Evolutionary conservation across 805 yeast species (phyloP), one percentile per base, ranked within the genome.

Genomic region (Wickerhamomyces subpelliculosus): DNA sequence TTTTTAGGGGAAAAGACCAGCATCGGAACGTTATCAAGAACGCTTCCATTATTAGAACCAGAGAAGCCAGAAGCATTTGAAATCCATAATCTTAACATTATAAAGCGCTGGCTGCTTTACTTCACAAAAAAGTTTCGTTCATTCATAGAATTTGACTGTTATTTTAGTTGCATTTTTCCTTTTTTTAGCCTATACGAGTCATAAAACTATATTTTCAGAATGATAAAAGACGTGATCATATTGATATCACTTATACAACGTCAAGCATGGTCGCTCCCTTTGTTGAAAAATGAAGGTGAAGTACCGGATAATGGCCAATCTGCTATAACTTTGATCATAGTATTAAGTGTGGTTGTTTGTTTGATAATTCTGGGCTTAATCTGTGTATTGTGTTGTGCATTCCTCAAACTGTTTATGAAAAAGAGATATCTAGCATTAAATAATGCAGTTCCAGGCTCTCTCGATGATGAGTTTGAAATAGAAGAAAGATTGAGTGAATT

Each of bases 401-500:
- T 29, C 16, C 14, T 29, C 3, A 29, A 22, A 11, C 12, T 29
- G 6, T 8, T 19, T 14, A 18, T 13, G 23, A 29, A 19, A 6
- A 29, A 29, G 32, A 29, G 36, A 16, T 27, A 44, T 12, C 45
- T 52, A 12, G 42, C 36, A 22, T 32, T 53, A 39, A 48, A 47
- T 21, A 42, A 51, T 37, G 65, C 63, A 1, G 52, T 61, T 12
- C 80, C 84, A 0, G 84, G 80, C 8, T 64, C 73, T 17, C 63
- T 74, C 36, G 87, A 78, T 51, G 89, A 53, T 32, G 57, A 53
- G 34, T 51, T 49, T 35, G 57, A 53, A 31, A 45, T 78, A 20
- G 68, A 75, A 35, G 82, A 76, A 45, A 83, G 84, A 26, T 31
- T 87, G 41, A 68, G 46, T 11, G 57, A 53, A 32, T 38, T 53